Conservation (phyloP, 208 protist species). For the Wallacemonas sp. region DNA sequence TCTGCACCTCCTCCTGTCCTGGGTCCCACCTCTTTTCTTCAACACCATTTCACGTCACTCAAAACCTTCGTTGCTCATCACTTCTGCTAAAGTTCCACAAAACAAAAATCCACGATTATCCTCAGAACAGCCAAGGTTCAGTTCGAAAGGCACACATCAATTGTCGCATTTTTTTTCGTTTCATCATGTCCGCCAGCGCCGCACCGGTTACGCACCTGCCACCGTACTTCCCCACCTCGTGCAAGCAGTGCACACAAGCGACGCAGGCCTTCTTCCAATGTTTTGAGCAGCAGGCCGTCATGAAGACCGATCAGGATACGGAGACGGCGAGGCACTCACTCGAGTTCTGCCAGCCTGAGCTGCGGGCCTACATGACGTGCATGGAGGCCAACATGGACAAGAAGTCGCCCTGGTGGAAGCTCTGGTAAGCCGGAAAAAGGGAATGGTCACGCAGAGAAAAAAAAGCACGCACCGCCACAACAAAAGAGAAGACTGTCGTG, state of each 20-base stretch:
- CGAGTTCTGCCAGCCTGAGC: slow-evolving; percentile 61
- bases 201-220: slow-evolving; percentile 44
- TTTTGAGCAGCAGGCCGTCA: slow-evolving; percentile 75
- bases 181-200: neutral
- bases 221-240: slow-evolving; percentile 72
- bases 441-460: no score
- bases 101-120: no score
- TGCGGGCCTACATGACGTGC: slow-evolving; percentile 68
- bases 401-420: slow-evolving; percentile 41
- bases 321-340: slow-evolving; percentile 55
- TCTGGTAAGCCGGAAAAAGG: slow-evolving; percentile 37
- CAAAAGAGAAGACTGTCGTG: no score
- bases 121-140: no score
- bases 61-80: no score
- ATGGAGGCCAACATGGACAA: slow-evolving; percentile 60
- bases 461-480: no score
- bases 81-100: no score
- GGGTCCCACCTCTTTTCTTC: no score
- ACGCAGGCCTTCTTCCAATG: slow-evolving; percentile 72
- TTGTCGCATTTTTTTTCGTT: neutral
- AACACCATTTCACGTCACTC: no score
- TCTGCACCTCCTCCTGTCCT: no score
- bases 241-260: slow-evolving; percentile 40
- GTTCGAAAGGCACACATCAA: neutral
- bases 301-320: slow-evolving; percentile 55